phyloP scores from a whole-genome alignment of 225 moss, liverwort and hornwort species.

The Polytrichum formosum region DNA sequence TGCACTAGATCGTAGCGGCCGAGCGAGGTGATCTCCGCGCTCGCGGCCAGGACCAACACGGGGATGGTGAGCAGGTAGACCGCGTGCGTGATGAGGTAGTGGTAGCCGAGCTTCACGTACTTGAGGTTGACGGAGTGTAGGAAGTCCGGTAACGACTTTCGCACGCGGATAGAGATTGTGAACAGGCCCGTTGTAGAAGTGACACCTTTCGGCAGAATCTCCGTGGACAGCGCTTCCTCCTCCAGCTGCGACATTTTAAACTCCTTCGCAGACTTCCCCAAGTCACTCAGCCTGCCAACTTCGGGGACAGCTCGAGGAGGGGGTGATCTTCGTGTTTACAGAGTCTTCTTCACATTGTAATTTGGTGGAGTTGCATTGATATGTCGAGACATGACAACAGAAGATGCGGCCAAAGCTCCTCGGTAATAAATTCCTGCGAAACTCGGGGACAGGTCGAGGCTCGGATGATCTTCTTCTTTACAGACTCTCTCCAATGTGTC shows the following conservation, averaged over 20 bases:
- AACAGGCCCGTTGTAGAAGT: conserved; percentile 1
- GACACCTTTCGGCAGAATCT: background rate
- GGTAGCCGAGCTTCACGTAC: conserved; percentile 55
- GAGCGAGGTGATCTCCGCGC: conserved; percentile 4
- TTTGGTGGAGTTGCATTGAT: too few species aligned
- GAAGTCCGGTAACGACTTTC: conserved; percentile 35
- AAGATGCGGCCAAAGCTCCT: too few species aligned
- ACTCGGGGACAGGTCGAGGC: too few species aligned
- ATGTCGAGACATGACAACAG: too few species aligned
- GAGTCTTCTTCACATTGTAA: too few species aligned
- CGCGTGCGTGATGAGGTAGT: conserved; percentile 52
- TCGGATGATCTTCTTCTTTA: too few species aligned
- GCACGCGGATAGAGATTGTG: conserved; percentile 6
- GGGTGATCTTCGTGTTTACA: too few species aligned
- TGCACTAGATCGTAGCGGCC: background rate
- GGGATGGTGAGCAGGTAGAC: conserved; percentile 34
- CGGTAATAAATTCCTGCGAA: too few species aligned
- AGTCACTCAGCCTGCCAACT: too few species aligned
- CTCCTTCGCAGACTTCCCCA: too few species aligned
- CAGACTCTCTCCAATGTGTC: too few species aligned
- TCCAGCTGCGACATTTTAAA: conserved; percentile 1
- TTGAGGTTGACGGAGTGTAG: conserved; percentile 46
- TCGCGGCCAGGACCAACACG: conserved; percentile 35
- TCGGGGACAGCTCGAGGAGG: too few species aligned
- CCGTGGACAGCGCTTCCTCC: conserved; percentile 4